Percentiles rank a stretch among this genome's conserved stretches.
These are phyloP conservation scores for Cyclocybe cylindracea DNA, from an alignment of 768 basidiomycete genomes.

Conservation along the genomic window DNA sequence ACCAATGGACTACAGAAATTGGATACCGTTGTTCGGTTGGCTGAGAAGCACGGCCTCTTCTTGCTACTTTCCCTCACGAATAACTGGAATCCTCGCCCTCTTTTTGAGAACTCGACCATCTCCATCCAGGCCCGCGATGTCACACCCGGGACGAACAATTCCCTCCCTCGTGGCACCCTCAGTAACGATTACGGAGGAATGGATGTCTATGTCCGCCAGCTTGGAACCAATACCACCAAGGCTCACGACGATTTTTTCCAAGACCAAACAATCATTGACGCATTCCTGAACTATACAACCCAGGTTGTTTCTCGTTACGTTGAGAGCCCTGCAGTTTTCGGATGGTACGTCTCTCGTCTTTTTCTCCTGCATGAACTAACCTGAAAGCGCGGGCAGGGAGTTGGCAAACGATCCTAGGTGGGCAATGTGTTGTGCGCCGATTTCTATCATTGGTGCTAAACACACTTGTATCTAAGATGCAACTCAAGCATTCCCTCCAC, in stretches of 20 bases:
- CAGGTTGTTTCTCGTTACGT: constrained; percentile 57
- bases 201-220: constrained; percentile 63
- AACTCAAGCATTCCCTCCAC: constrained; percentile 52
- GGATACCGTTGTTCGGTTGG: constrained; percentile 56
- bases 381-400: constrained; percentile 42
- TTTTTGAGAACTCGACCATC: constrained; percentile 25
- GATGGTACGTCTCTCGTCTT: constrained; percentile 36
- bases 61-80: constrained; percentile 61
- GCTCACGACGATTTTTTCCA: constrained; percentile 62
- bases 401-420: constrained; percentile 69
- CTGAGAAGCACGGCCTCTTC: constrained; percentile 54
- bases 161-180: constrained; percentile 50
- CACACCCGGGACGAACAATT: constrained; percentile 32
- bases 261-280: constrained; percentile 44
- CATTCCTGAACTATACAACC: constrained; percentile 60
- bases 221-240: constrained; percentile 29
- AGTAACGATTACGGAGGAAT: constrained; percentile 72
- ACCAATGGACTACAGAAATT: constrained; percentile 64
- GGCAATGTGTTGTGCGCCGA: background rate
- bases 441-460: background rate
- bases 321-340: constrained; percentile 52
- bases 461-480: constrained; percentile 39
- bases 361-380: background rate
- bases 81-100: constrained; percentile 53
- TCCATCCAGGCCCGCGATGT: constrained; percentile 29